These are phyloP conservation scores for Podaxis mareebaensis DNA, from an alignment of 768 basidiomycete species.

Conservation along the genomic window DNA sequence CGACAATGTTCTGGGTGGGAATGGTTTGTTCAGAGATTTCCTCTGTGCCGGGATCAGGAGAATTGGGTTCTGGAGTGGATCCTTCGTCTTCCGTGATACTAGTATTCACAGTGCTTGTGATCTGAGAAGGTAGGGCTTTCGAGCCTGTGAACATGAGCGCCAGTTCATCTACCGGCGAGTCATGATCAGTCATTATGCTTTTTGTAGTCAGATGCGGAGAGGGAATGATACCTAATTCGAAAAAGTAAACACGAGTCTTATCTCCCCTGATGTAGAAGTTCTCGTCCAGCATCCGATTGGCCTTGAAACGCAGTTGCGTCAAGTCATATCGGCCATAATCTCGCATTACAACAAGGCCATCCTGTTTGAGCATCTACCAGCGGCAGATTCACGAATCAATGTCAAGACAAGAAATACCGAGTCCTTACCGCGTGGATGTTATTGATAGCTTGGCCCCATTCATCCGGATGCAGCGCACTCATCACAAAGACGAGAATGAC, in stretches of 20 bases:
- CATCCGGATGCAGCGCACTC: constrained; percentile 88
- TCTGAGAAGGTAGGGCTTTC: constrained; percentile 34
- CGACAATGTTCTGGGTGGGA: not conserved
- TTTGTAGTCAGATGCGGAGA: not conserved
- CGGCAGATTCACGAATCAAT: not conserved
- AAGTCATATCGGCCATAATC: constrained; percentile 97
- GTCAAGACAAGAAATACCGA: not conserved
- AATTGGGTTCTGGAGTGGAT: not conserved
- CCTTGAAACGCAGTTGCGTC: constrained; percentile 92
- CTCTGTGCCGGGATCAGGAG: not conserved
- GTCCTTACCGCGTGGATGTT: constrained; percentile 73
- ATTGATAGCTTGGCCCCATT: constrained; percentile 82
- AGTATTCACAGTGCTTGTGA: constrained; percentile 31
- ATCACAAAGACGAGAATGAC: constrained; percentile 92
- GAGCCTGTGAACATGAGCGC: constrained; percentile 77
- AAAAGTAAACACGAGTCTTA: constrained; percentile 97
- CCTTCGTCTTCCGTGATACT: constrained; percentile 36
- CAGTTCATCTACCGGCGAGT: constrained; percentile 61
- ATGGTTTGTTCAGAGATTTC: not conserved
- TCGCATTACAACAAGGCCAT: constrained; percentile 79
- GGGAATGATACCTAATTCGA: constrained; percentile 66
- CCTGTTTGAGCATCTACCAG: constrained; percentile 83
- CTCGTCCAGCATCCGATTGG: constrained; percentile 82
- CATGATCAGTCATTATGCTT: constrained; percentile 6
- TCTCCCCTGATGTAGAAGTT: constrained; percentile 97